A percentile compares a stretch with the other conserved stretches of the same genome.
phyloP scores from a whole-genome alignment of 2,329 filamentous ascomycete species.

The Curvularia sp. region DNA sequence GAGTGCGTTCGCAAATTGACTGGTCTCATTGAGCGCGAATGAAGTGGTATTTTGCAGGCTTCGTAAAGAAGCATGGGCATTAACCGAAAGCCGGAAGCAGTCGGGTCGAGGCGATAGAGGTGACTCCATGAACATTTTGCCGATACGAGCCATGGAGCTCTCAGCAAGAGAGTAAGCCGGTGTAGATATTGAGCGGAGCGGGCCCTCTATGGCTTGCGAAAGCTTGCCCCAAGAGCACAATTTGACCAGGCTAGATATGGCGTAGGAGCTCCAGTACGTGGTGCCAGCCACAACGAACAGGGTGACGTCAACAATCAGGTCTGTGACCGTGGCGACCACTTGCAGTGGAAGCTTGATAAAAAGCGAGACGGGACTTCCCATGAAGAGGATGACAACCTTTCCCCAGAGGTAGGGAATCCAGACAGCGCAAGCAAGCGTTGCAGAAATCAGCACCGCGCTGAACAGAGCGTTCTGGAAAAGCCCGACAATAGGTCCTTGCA shows the following conservation, averaged over 20 bases:
- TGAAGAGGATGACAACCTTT: conserved; percentile 78
- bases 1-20: conserved; percentile 31
- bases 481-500: conserved; percentile 89
- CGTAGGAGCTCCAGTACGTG: conserved; percentile 50
- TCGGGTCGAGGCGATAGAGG: conserved; percentile 40
- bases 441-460: conserved; percentile 83
- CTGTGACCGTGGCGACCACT: conserved; percentile 75
- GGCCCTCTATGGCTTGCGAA: conserved; percentile 25
- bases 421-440: conserved; percentile 84
- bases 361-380: conserved; percentile 77
- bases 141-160: conserved; percentile 47
- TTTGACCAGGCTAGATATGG: conserved; percentile 36
- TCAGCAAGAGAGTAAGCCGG: conserved; percentile 46
- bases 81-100: conserved; percentile 48
- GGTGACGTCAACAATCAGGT: conserved; percentile 77
- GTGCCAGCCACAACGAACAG: conserved; percentile 69
- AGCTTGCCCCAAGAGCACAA: conserved; percentile 31
- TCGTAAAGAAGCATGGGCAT: conserved; percentile 49
- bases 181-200: conserved; percentile 34
- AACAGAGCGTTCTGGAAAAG: conserved; percentile 96
- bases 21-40: conserved; percentile 43
- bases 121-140: conserved; percentile 39
- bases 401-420: conserved; percentile 93
- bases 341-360: conserved; percentile 73
- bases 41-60: conserved; percentile 49